Percentiles rank a stretch among this genome's conserved stretches.
phyloP scores from a whole-genome alignment of 805 yeast genomes.

The Millerozyma miso region DNA sequence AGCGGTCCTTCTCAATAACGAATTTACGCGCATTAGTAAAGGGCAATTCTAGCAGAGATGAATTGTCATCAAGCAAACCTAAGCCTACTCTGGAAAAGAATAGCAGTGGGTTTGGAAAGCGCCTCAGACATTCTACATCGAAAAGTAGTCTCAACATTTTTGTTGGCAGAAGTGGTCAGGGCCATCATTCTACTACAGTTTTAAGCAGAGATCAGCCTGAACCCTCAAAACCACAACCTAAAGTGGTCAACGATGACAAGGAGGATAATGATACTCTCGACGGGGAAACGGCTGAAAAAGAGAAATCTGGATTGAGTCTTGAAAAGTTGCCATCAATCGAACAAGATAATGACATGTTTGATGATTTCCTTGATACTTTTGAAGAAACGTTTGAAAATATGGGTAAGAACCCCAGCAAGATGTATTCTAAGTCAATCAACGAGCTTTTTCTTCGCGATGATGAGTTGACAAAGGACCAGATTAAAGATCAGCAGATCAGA shows the following conservation, averaged over 20 bases:
- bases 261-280: not conserved
- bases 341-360: constrained; percentile 23
- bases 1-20: not conserved
- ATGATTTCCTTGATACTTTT: constrained; percentile 23
- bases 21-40: not conserved
- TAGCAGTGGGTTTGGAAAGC: not conserved
- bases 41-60: not conserved
- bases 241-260: not conserved
- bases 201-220: not conserved
- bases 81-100: not conserved
- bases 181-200: not conserved
- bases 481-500: constrained; percentile 33
- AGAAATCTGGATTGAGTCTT: constrained; percentile 7
- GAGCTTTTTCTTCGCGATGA: constrained; percentile 37
- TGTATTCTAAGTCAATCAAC: constrained; percentile 3
- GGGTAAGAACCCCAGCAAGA: constrained; percentile 1
- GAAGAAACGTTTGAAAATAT: constrained; percentile 20
- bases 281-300: not conserved
- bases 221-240: not conserved
- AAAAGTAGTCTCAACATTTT: not conserved
- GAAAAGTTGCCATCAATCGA: constrained; percentile 23
- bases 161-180: not conserved
- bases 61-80: not conserved
- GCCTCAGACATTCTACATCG: not conserved
- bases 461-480: constrained; percentile 38